These are phyloP conservation scores for Discostella stelligeroides DNA, from an alignment of 108 stramenopile genomes.

Conservation along the genomic window DNA sequence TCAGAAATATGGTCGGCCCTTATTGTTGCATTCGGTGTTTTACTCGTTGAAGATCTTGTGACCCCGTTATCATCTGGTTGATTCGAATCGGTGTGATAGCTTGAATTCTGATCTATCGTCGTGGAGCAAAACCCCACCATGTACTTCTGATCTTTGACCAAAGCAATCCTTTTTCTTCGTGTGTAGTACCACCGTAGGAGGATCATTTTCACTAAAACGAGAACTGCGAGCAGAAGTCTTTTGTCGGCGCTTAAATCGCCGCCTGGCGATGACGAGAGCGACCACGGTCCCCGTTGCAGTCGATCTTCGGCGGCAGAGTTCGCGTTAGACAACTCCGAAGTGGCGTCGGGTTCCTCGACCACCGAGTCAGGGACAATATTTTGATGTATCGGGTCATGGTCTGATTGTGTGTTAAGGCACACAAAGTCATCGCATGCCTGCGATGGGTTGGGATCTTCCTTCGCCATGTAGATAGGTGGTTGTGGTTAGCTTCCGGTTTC, in stretches of 20 bases:
- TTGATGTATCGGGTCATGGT: background rate
- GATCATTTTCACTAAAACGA: background rate
- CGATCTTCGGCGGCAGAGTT: too few species aligned
- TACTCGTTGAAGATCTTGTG: too few species aligned
- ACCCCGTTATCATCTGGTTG: background rate
- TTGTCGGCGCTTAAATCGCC: background rate
- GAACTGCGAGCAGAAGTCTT: background rate
- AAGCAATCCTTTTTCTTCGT: background rate
- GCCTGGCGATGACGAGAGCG: background rate
- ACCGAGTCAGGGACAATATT: background rate
- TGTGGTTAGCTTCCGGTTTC: too few species aligned
- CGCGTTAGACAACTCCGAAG: background rate
- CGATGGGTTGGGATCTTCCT: background rate
- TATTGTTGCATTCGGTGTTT: background rate
- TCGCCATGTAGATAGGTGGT: background rate
- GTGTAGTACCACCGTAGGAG: slow-evolving; percentile 1
- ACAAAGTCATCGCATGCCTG: background rate
- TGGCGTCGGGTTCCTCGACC: background rate
- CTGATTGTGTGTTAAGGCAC: background rate
- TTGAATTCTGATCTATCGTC: background rate
- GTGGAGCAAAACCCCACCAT: background rate
- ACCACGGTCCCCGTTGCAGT: background rate
- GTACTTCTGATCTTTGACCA: background rate
- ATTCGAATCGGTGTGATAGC: background rate
- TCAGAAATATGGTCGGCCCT: background rate